Percentiles rank a stretch among this genome's conserved stretches.
These are phyloP conservation scores for Cymbopogon flexuosus DNA, from an alignment of 202 grass and related monocot genomes.

Conservation along the genomic window DNA sequence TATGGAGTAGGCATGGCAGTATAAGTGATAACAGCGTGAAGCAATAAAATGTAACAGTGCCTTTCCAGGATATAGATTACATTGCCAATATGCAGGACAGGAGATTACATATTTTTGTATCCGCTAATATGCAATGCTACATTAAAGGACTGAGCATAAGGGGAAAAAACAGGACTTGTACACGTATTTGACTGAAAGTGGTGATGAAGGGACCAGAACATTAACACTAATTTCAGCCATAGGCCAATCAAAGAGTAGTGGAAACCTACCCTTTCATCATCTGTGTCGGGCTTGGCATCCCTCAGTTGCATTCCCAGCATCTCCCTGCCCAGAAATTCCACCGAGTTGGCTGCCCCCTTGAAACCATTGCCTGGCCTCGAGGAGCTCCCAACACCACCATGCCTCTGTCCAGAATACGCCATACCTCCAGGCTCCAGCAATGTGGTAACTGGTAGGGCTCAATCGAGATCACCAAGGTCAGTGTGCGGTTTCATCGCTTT, in stretches of 20 bases:
- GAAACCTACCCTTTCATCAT: constrained; percentile 63
- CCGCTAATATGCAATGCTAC: not conserved
- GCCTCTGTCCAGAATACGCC: constrained; percentile 53
- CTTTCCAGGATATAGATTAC: not conserved
- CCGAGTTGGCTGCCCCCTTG: constrained; percentile 57
- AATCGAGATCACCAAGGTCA: constrained; percentile 3
- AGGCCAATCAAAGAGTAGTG: constrained; percentile 12
- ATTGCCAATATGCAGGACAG: not conserved
- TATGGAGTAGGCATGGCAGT: not conserved
- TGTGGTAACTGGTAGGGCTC: not conserved
- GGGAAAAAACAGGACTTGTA: not conserved
- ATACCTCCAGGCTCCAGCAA: constrained; percentile 17
- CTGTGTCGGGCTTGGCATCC: constrained; percentile 51
- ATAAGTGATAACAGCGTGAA: not conserved
- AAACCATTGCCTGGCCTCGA: constrained; percentile 42
- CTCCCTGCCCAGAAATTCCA: constrained; percentile 76
- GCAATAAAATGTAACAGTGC: not conserved
- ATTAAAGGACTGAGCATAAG: not conserved
- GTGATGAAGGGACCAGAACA: constrained; percentile 9
- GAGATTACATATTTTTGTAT: not conserved
- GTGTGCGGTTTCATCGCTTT: not conserved
- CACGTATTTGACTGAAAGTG: not conserved
- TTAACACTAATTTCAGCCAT: not conserved
- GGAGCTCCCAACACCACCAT: constrained; percentile 60
- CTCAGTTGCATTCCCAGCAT: constrained; percentile 73